Conservation (phyloP, 2,329 filamentous ascomycete species). For the Colletotrichum tabaci region DNA sequence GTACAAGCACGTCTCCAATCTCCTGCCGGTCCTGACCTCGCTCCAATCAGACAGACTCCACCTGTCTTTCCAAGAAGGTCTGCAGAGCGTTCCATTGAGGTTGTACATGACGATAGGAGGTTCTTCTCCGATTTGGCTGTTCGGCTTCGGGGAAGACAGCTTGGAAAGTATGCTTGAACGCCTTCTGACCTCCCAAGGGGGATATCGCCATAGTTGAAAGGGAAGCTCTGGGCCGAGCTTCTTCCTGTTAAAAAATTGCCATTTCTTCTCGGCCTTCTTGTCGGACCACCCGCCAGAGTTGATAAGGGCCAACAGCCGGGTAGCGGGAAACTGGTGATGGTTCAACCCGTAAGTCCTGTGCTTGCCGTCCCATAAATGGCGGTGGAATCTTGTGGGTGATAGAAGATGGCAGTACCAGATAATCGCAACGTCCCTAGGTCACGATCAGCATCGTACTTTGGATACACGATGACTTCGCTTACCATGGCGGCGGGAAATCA, state of each 20-base stretch:
- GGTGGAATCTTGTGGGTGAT: conserved; percentile 40
- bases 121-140: neutral
- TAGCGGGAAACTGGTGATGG: conserved; percentile 42
- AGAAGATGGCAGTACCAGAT: conserved; percentile 45
- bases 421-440: conserved; percentile 42
- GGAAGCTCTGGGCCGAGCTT: conserved; percentile 24
- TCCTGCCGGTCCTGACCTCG: conserved; percentile 15
- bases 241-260: conserved; percentile 31
- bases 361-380: conserved; percentile 37
- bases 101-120: neutral
- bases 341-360: conserved; percentile 40
- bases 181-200: conserved; percentile 24
- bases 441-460: neutral
- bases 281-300: conserved; percentile 37
- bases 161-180: neutral
- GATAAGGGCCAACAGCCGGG: conserved; percentile 18
- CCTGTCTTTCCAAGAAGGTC: neutral
- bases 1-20: conserved; percentile 15
- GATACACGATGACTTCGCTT: neutral
- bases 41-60: conserved; percentile 37
- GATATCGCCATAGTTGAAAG: conserved; percentile 38
- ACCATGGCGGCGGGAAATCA: conserved; percentile 44
- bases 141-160: neutral
- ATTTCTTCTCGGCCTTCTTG: conserved; percentile 25
- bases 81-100: neutral